Evolutionary conservation across 768 basidiomycete species (phyloP).

Genomic region (Gloeostereum incarnatum): DNA sequence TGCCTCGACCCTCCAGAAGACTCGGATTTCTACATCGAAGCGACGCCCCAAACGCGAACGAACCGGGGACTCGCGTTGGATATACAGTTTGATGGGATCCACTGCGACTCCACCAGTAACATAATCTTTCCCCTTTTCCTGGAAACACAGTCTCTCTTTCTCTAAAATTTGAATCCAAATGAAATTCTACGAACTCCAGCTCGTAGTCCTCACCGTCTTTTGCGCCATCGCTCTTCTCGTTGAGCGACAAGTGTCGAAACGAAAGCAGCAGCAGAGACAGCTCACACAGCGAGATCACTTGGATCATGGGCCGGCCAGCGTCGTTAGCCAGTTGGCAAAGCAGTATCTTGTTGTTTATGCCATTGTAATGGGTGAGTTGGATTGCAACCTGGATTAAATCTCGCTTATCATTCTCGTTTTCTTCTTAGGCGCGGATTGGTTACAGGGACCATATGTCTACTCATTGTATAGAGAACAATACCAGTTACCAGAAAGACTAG

Average conservation of each 20-base stretch:
- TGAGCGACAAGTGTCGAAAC: constrained; percentile 18
- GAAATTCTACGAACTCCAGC: constrained; percentile 32
- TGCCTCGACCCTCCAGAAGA: too few species aligned
- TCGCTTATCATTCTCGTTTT: not conserved
- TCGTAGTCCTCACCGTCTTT: constrained; percentile 22
- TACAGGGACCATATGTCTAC: constrained; percentile 75
- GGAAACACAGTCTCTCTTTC: too few species aligned
- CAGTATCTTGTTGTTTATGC: constrained; percentile 63
- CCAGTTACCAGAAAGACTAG: constrained; percentile 47
- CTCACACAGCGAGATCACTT: constrained; percentile 4
- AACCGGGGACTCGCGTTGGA: too few species aligned
- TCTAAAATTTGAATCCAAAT: too few species aligned
- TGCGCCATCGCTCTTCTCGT: constrained; percentile 24
- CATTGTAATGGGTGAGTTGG: constrained; percentile 57
- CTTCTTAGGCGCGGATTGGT: constrained; percentile 59
- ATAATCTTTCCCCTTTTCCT: too few species aligned
- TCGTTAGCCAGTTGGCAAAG: constrained; percentile 18
- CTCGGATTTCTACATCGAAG: too few species aligned
- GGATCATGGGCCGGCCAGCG: constrained; percentile 6
- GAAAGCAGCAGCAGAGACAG: constrained; percentile 11
- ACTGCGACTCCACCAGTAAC: too few species aligned
- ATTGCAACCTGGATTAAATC: not conserved
- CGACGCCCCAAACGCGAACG: too few species aligned
- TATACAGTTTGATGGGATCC: too few species aligned
- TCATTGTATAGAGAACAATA: constrained; percentile 68